phyloP scores from a whole-genome alignment of 176 grass and related monocot species.

The Cenchrus fungigraminus region DNA sequence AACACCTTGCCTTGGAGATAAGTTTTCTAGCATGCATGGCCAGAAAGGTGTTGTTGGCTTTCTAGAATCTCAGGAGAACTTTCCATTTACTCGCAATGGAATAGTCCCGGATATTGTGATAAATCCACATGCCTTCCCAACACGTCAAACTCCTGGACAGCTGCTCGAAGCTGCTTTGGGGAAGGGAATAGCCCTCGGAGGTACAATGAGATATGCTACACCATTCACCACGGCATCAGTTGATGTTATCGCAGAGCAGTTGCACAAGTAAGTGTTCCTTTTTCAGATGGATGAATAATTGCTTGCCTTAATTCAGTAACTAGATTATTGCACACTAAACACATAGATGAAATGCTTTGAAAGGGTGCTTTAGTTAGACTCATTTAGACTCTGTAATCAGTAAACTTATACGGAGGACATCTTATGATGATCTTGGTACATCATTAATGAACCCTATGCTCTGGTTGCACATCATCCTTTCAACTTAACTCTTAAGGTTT shows the following conservation, averaged over 20 bases:
- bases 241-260: slow-evolving; percentile 79
- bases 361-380: slow-evolving; percentile 4
- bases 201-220: slow-evolving; percentile 80
- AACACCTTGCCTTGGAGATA: slow-evolving; percentile 84
- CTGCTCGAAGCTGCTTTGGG: slow-evolving; percentile 96
- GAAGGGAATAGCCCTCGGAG: slow-evolving; percentile 79
- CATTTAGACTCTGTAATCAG: slow-evolving; percentile 36
- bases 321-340: background rate
- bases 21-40: slow-evolving; percentile 98
- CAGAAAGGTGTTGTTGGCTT: slow-evolving; percentile 96
- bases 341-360: slow-evolving; percentile 33
- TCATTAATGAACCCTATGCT: background rate
- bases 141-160: slow-evolving; percentile 94
- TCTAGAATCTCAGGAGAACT: slow-evolving; percentile 93
- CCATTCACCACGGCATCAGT: slow-evolving; percentile 81
- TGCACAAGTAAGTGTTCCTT: slow-evolving; percentile 77
- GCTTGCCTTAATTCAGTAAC: slow-evolving; percentile 26
- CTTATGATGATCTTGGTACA: background rate
- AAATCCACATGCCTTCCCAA: slow-evolving; percentile 98
- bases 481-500: background rate
- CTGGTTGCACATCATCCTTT: slow-evolving; percentile 6
- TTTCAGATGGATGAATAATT: slow-evolving; percentile 17
- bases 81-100: slow-evolving; percentile 80
- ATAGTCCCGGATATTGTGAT: slow-evolving; percentile 98
- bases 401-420: background rate